phyloP scores from a whole-genome alignment of 257 asterid genomes.

The Echites panduratus region DNA sequence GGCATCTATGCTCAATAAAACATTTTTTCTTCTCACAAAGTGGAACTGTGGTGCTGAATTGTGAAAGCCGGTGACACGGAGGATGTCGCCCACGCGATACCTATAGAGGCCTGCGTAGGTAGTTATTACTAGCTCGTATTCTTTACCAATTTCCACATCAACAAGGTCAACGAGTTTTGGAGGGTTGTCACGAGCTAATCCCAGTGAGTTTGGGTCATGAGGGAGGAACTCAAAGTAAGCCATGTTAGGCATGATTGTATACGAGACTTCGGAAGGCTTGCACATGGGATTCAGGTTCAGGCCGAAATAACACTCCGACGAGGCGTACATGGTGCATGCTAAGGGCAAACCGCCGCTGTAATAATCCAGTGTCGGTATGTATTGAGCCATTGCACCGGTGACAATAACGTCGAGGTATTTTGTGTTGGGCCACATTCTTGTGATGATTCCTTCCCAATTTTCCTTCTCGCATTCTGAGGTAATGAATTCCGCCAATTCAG shows the following conservation, averaged over 20 bases:
- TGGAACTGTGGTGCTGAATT: conserved; percentile 88
- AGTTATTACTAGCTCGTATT: conserved; percentile 84
- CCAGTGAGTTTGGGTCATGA: conserved; percentile 39
- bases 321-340: conserved; percentile 96
- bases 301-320: conserved; percentile 93
- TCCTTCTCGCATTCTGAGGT: conserved; percentile 48
- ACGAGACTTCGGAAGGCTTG: conserved; percentile 74
- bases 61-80: conserved; percentile 90
- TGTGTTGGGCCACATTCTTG: conserved; percentile 87
- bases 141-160: conserved; percentile 79
- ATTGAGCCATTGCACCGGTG: conserved; percentile 98
- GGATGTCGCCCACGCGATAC: conserved; percentile 90
- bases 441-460: conserved; percentile 74
- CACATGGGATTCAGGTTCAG: conserved; percentile 90
- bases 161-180: conserved; percentile 60
- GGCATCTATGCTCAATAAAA: conserved; percentile 75
- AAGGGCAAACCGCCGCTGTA: conserved; percentile 76
- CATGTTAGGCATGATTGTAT: conserved; percentile 98
- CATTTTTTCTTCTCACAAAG: conserved; percentile 82
- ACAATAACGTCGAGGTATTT: conserved; percentile 87
- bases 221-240: conserved; percentile 92
- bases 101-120: conserved; percentile 78
- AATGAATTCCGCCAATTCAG: conserved; percentile 51
- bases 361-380: conserved; percentile 84
- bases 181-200: conserved; percentile 32